These are phyloP conservation scores for Penstemon eatonii DNA, from an alignment of 257 asterid species.

Conservation along the genomic window DNA sequence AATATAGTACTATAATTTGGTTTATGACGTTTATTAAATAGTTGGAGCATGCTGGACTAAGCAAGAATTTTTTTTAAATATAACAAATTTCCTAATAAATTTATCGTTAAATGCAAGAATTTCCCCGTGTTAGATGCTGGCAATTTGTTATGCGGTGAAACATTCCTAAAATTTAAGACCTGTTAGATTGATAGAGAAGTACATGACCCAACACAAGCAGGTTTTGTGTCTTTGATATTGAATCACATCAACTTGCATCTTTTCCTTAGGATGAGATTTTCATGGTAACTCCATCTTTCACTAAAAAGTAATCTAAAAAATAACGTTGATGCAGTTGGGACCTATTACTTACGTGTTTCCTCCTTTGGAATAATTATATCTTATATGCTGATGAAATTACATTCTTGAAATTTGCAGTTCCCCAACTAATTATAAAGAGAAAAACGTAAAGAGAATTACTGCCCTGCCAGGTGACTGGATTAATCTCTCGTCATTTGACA, in stretches of 20 bases:
- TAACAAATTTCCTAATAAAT: background rate
- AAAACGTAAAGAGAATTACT: conserved; percentile 63
- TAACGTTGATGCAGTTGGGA: background rate
- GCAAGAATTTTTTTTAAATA: background rate
- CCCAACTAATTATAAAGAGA: conserved; percentile 62
- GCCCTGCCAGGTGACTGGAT: conserved; percentile 90
- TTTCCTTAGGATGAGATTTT: conserved; percentile 2
- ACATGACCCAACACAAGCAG: background rate
- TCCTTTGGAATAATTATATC: background rate
- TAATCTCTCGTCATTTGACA: conserved; percentile 47
- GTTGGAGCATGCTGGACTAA: background rate
- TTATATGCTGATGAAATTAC: conserved; percentile 16
- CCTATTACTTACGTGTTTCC: background rate
- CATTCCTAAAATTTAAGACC: no score
- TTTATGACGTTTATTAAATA: background rate
- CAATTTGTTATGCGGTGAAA: no score
- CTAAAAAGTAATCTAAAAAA: background rate
- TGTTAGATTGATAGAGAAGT: no score
- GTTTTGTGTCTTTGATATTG: background rate
- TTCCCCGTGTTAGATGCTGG: no score
- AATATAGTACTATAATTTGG: background rate
- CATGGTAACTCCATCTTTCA: conserved; percentile 5
- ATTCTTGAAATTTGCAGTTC: conserved; percentile 49
- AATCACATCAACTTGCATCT: background rate
- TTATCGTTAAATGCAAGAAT: no score